These are phyloP conservation scores for Kurtzmaniella cleridarum DNA, from an alignment of 805 yeast species.

Conservation along the genomic window DNA sequence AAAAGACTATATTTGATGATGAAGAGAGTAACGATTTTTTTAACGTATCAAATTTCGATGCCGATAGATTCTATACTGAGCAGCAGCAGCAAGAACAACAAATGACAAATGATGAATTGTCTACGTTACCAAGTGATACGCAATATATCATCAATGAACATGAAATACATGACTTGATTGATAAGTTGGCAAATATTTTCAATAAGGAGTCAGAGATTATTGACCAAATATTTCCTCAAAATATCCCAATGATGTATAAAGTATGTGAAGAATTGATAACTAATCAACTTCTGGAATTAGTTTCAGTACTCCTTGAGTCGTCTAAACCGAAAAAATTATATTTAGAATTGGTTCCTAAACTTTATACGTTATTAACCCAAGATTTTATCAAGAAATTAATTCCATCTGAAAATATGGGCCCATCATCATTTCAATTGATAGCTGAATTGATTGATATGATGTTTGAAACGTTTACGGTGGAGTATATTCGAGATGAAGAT, in stretches of 20 bases:
- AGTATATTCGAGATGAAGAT: conserved; percentile 34
- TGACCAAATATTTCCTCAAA: conserved; percentile 39
- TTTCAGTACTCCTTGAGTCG: conserved; percentile 20
- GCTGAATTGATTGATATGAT: conserved; percentile 36
- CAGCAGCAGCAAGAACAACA: background rate
- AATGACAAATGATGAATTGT: conserved; percentile 1
- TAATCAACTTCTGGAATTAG: conserved; percentile 31
- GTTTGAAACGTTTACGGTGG: conserved; percentile 36
- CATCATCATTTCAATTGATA: conserved; percentile 23
- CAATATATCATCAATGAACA: conserved; percentile 8
- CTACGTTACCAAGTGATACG: background rate
- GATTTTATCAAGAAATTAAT: conserved; percentile 21
- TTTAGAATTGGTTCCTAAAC: conserved; percentile 33
- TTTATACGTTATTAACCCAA: conserved; percentile 25
- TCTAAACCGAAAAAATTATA: conserved; percentile 25
- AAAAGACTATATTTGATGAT: conserved; percentile 36
- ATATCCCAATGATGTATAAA: conserved; percentile 43
- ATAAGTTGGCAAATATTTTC: conserved; percentile 28
- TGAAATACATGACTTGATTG: conserved; percentile 19
- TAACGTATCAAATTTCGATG: conserved; percentile 22
- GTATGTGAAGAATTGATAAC: conserved; percentile 42
- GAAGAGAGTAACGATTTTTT: conserved; percentile 22
- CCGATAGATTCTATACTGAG: conserved; percentile 16
- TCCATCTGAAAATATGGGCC: conserved; percentile 33
- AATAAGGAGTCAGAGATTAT: conserved; percentile 33